phyloP scores from a whole-genome alignment of 768 basidiomycete species.

The Suillus variegatus region DNA sequence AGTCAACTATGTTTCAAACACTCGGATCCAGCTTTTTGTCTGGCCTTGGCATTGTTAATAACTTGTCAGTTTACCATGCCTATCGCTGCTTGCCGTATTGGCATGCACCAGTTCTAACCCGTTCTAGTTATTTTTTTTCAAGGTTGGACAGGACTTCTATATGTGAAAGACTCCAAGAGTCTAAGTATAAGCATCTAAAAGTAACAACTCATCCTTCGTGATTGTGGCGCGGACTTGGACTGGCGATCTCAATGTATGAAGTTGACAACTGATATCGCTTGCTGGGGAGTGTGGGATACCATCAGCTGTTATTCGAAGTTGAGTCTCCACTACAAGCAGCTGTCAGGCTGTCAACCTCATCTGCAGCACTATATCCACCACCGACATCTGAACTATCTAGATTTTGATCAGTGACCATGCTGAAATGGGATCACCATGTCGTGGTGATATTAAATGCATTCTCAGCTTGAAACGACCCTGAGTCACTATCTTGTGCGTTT shows the following conservation, averaged over 20 bases:
- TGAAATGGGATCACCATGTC: not conserved
- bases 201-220: not conserved
- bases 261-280: no score
- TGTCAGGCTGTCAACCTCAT: not conserved
- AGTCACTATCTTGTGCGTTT: not conserved
- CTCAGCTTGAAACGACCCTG: not conserved
- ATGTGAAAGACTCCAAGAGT: no score
- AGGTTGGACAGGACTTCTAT: no score
- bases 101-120: not conserved
- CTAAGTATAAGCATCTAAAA: no score
- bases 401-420: not conserved
- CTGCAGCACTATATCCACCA: not conserved
- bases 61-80: not conserved
- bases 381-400: not conserved
- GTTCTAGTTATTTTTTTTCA: no score
- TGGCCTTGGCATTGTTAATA: not conserved
- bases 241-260: no score
- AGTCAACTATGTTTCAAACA: not conserved
- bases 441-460: not conserved
- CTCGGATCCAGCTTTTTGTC: not conserved
- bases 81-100: not conserved
- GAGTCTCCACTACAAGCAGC: not conserved
- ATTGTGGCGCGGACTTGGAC: not conserved
- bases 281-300: not conserved
- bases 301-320: not conserved